Evolutionary conservation across 176 grass and related monocot genomes (phyloP).

Genomic region (Oryza punctata): DNA sequence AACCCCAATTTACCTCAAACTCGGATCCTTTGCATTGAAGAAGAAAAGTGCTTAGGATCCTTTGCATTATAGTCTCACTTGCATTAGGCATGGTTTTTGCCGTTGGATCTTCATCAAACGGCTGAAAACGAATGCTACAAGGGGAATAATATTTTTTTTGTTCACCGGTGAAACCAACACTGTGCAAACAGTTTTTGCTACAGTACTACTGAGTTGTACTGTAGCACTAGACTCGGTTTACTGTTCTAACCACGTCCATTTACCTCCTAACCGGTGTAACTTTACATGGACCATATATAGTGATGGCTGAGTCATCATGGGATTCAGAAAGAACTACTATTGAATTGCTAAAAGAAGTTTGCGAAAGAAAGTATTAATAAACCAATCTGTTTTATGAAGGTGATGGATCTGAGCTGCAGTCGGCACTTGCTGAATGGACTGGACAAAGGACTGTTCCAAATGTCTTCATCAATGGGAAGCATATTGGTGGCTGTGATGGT

Average conservation of each 20-base stretch:
- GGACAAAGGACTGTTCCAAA: conserved; percentile 79
- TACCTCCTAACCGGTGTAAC: not conserved
- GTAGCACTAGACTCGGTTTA: no score
- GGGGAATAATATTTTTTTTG: no score
- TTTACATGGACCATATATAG: not conserved
- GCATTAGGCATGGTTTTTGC: no score
- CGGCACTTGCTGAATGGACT: conserved; percentile 76
- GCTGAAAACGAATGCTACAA: no score
- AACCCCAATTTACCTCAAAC: not conserved
- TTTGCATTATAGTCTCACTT: no score
- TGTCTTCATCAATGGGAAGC: conserved; percentile 85
- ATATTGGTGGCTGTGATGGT: conserved; percentile 75
- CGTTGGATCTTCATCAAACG: no score
- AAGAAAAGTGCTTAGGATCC: no score
- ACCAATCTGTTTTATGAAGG: conserved; percentile 38
- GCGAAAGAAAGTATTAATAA: conserved; percentile 4
- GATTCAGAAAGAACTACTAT: not conserved
- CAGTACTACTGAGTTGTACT: no score
- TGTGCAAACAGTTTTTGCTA: no score
- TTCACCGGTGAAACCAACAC: no score
- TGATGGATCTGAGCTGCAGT: conserved; percentile 74
- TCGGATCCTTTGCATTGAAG: no score
- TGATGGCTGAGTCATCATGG: not conserved
- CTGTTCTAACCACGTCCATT: no score
- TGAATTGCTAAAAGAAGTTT: not conserved